Conservation (phyloP, 2,329 filamentous ascomycete genomes). For the Fusarium sp. region DNA sequence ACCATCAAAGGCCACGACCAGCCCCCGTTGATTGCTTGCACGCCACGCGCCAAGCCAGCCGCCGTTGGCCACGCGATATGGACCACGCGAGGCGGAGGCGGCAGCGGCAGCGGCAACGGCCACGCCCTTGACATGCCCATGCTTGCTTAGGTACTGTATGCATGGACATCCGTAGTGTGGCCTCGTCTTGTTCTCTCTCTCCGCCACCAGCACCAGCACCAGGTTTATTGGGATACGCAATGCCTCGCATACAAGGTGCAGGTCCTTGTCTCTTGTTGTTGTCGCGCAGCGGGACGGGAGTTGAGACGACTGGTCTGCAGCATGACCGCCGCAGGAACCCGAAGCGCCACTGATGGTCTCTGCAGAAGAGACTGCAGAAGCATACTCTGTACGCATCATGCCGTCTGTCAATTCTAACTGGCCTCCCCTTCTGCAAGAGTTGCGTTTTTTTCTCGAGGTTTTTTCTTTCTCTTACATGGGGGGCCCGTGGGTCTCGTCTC, state of each 20-base stretch:
- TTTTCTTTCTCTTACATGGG: not conserved
- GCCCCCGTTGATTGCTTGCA: not conserved
- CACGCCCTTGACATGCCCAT: not conserved
- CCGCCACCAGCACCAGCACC: slow-evolving; percentile 14
- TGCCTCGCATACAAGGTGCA: slow-evolving; percentile 19
- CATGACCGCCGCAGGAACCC: slow-evolving; percentile 35
- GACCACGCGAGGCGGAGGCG: slow-evolving; percentile 30
- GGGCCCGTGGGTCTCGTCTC: not conserved
- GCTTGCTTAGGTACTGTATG: not conserved
- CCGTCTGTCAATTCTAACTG: slow-evolving; percentile 8
- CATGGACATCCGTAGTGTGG: not conserved
- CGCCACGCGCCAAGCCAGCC: slow-evolving; percentile 17
- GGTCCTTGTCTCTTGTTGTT: slow-evolving; percentile 25
- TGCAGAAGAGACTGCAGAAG: not conserved
- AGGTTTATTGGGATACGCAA: slow-evolving; percentile 1
- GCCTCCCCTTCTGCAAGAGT: not conserved
- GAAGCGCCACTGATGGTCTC: slow-evolving; percentile 20
- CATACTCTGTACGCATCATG: not conserved
- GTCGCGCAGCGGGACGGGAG: slow-evolving; percentile 3
- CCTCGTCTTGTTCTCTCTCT: not conserved
- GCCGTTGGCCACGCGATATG: slow-evolving; percentile 24
- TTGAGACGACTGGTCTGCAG: slow-evolving; percentile 3
- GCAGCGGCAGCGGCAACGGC: not conserved
- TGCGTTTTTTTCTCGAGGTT: slow-evolving; percentile 2
- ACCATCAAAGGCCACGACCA: not conserved